Evolutionary conservation across 169 alveolate genomes (phyloP), one percentile per base, ranked within the genome.

Genomic region (Cryptosporidium andersoni): DNA sequence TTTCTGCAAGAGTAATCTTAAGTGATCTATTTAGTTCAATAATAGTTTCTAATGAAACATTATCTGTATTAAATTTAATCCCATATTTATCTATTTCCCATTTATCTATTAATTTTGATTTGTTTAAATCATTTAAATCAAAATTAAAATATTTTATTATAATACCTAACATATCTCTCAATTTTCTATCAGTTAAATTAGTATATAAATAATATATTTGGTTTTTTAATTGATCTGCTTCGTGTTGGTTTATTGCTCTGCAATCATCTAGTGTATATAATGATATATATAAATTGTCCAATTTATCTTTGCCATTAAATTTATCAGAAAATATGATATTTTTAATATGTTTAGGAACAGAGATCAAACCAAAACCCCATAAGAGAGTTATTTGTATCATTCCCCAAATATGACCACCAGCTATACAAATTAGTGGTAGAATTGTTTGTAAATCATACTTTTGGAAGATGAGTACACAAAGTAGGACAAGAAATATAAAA

Each of bases 371-470:
- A 42, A 36, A 68, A 16, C 82, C 82, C 66, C 82, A 68, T 12
- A 68, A 40, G 34, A 66, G 48, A 42, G 62, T 39, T 55, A 55
- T 16, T 74, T 58, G 67, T 25, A 48, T 34, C 67, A 74, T 74
- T 11, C 85, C 67, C 68, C 68, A 74, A 36, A 55, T 58, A 74
- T 74, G 74, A 1, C 58, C 74, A 43, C 36, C 49, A 2, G 66
- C 60, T 25, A 74, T 56, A 43, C 39, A 74, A 39, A 74, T 43
- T 48, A 68, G 16, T 43, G 67, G 14, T 47, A 74, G 55, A 14
- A 58, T 55, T 39, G 60, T 58, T 36, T 74, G 47, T 6, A 51
- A 56, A 49, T 55, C 37, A 12, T 56, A 25, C n/a, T 7, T n/a
- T 5, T 74, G 43, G 37, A 56, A 25, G 60, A 56, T 14, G 25